Percentiles rank a stretch among this genome's conserved stretches.
These are phyloP conservation scores for Xylaria venustula DNA, from an alignment of 495 filamentous ascomycete species.

Conservation along the genomic window DNA sequence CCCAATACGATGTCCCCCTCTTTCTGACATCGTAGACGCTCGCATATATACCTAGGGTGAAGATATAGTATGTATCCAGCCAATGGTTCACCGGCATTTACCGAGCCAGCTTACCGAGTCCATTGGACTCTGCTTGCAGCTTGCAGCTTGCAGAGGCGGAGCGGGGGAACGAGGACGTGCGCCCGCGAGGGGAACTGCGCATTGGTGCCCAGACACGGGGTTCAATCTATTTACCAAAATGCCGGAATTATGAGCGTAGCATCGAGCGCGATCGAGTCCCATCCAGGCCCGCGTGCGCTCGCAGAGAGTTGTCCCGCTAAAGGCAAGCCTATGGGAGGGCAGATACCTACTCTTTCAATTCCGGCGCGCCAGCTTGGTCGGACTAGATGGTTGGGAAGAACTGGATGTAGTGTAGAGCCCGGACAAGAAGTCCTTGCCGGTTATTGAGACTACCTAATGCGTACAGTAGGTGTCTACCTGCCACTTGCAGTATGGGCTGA, in stretches of 20 bases:
- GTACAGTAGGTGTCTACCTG: too few species aligned
- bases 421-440: too few species aligned
- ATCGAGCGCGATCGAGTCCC: slow-evolving; percentile 4
- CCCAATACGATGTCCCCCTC: neutral
- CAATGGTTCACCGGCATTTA: neutral
- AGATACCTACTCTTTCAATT: too few species aligned
- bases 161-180: neutral
- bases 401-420: too few species aligned
- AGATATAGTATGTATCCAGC: neutral
- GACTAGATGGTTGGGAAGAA: too few species aligned
- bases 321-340: too few species aligned
- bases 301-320: neutral
- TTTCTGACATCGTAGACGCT: neutral
- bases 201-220: slow-evolving; percentile 15
- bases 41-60: too few species aligned
- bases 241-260: slow-evolving; percentile 11
- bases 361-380: too few species aligned
- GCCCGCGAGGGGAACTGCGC: neutral
- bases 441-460: too few species aligned
- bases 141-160: too few species aligned
- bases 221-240: slow-evolving; percentile 14
- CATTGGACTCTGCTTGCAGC: too few species aligned
- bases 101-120: neutral
- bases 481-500: too few species aligned
- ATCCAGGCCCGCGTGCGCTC: neutral